phyloP scores from a whole-genome alignment of 2,329 filamentous ascomycete species.

The Epichloe sylvatica region DNA sequence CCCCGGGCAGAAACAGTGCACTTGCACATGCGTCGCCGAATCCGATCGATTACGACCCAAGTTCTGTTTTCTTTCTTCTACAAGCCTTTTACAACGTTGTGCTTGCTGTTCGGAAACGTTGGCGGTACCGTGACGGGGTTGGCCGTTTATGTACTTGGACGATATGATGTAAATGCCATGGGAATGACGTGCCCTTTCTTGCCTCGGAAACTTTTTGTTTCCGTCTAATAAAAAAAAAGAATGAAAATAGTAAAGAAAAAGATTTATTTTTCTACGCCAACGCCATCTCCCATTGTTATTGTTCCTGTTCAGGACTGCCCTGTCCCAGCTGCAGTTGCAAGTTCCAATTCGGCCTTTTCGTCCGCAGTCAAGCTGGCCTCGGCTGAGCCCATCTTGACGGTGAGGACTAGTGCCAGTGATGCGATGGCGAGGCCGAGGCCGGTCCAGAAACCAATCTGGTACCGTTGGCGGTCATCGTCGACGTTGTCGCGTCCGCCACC shows the following conservation, averaged over 20 bases:
- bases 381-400: conserved; percentile 41
- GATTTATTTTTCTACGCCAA: neutral
- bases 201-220: too few relatives aligned
- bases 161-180: too few relatives aligned
- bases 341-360: conserved; percentile 28
- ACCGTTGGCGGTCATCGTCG: conserved; percentile 35
- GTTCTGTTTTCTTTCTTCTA: too few relatives aligned
- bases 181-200: too few relatives aligned
- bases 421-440: conserved; percentile 40
- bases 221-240: too few relatives aligned
- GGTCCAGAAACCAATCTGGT: conserved; percentile 54
- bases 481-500: conserved; percentile 12
- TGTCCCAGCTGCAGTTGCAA: neutral
- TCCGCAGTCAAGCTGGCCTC: conserved; percentile 44
- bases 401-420: conserved; percentile 39
- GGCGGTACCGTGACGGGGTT: too few relatives aligned
- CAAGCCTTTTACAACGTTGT: too few relatives aligned
- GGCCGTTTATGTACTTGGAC: too few relatives aligned
- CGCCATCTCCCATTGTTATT: neutral
- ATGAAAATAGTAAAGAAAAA: neutral
- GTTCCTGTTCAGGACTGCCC: conserved; percentile 12
- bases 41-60: too few relatives aligned
- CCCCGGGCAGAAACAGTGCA: too few relatives aligned
- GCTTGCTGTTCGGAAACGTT: too few relatives aligned
- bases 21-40: too few relatives aligned